phyloP scores from a whole-genome alignment of 495 filamentous ascomycete genomes.

The Friedmanniomyces simplex region DNA sequence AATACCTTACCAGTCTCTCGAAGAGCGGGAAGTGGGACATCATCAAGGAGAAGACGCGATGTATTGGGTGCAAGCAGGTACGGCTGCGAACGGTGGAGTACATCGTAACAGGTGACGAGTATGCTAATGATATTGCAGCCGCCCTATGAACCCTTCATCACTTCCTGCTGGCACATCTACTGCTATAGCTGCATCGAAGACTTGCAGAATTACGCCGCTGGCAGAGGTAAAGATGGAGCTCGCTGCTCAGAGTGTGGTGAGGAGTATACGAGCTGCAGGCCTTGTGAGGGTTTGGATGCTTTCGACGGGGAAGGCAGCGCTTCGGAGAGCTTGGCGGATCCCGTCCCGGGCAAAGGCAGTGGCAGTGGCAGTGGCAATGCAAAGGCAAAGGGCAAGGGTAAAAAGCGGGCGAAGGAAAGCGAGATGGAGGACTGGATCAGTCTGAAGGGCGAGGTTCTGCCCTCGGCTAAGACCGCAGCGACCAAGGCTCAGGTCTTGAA shows the following conservation, averaged over 20 bases:
- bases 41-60: conserved; percentile 26
- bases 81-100: too few relatives aligned
- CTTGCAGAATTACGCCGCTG: conserved; percentile 23
- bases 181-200: conserved; percentile 36
- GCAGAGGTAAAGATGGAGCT: conserved; percentile 14
- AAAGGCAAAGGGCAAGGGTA: background rate
- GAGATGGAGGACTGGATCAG: conserved; percentile 27
- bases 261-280: conserved; percentile 1
- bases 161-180: conserved; percentile 41
- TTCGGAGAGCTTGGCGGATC: background rate
- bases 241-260: conserved; percentile 19
- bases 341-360: background rate
- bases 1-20: conserved; percentile 27
- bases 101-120: too few relatives aligned
- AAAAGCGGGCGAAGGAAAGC: conserved; percentile 5
- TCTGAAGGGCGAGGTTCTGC: conserved; percentile 26
- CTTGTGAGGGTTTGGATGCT: conserved; percentile 9
- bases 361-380: too few relatives aligned
- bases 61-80: conserved; percentile 28
- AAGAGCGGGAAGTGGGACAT: conserved; percentile 26
- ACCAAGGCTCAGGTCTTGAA: conserved; percentile 31
- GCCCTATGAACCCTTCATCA: conserved; percentile 31
- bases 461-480: conserved; percentile 31
- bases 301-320: background rate
- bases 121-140: background rate